A percentile compares a stretch with the other conserved stretches of the same genome.
Evolutionary conservation across 768 basidiomycete species (phyloP).

Genomic region (Coprinellus aureogranulatus): DNA sequence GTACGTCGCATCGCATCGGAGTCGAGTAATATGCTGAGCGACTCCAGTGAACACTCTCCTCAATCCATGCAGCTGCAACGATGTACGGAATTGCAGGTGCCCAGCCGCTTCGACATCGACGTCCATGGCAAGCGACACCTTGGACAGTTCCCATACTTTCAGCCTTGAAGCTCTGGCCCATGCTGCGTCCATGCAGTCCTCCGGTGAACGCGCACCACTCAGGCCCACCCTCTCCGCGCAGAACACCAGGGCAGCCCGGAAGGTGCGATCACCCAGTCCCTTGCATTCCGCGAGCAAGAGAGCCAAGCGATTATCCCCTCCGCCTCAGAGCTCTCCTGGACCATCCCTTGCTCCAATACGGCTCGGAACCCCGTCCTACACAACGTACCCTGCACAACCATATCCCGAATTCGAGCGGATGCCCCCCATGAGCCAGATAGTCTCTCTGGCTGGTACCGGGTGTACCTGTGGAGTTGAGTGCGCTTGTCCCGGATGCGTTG

Average conservation of each 20-base stretch:
- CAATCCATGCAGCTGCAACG: conserved; percentile 63
- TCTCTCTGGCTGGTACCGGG: conserved; percentile 62
- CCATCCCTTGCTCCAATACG: conserved; percentile 47
- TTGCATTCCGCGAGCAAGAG: conserved; percentile 29
- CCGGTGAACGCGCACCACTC: conserved; percentile 16
- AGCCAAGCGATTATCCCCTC: conserved; percentile 19
- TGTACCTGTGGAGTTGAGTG: conserved; percentile 72
- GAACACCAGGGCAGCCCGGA: conserved; percentile 12
- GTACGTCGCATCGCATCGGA: conserved; percentile 27
- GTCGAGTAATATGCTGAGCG: conserved; percentile 7
- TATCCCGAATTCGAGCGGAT: conserved; percentile 54
- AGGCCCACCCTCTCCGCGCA: conserved; percentile 3
- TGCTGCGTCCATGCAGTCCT: conserved; percentile 35
- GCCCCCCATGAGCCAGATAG: conserved; percentile 57
- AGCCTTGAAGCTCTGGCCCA: conserved; percentile 34
- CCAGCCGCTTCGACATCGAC: conserved; percentile 13
- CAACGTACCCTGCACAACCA: conserved; percentile 17
- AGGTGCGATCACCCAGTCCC: conserved; percentile 28
- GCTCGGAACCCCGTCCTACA: conserved; percentile 22
- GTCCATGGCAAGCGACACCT: conserved; percentile 4
- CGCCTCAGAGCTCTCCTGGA: neutral
- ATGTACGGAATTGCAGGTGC: conserved; percentile 56
- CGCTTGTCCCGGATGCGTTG: conserved; percentile 69
- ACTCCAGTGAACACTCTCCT: conserved; percentile 55
- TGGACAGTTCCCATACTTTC: conserved; percentile 3